A percentile compares a stretch with the other conserved stretches of the same genome.
Conservation (phyloP, 2,329 filamentous ascomycete species). For the Ophiostoma sp. region DNA sequence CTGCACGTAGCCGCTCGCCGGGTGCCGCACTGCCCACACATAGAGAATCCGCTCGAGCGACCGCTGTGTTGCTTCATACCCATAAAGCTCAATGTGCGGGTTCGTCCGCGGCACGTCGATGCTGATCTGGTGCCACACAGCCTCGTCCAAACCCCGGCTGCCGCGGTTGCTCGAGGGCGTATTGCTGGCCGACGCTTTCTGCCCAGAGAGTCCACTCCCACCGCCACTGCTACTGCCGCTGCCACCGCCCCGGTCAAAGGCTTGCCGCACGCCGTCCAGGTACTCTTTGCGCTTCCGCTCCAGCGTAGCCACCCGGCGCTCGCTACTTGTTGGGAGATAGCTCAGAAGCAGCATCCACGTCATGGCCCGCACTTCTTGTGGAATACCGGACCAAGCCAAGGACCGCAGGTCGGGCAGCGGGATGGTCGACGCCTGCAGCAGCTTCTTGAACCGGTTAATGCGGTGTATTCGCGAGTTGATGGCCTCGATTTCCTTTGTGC, state of each 20-base stretch:
- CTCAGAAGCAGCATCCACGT: conserved; percentile 97
- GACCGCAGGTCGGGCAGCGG: conserved; percentile 79
- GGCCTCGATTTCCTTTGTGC: conserved; percentile 79
- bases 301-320: conserved; percentile 82
- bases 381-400: conserved; percentile 90
- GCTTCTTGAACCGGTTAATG: conserved; percentile 98
- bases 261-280: conserved; percentile 80
- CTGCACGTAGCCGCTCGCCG: conserved; percentile 95
- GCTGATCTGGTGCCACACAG: conserved; percentile 99
- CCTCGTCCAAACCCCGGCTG: conserved; percentile 70
- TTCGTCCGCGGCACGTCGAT: conserved; percentile 97
- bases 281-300: conserved; percentile 97
- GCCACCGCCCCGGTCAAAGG: conserved; percentile 64
- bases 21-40: conserved; percentile 96
- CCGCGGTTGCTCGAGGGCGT: conserved; percentile 28
- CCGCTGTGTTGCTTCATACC: conserved; percentile 92
- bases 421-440: conserved; percentile 89
- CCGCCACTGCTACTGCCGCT: conserved; percentile 46
- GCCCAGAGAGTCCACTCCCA: background rate
- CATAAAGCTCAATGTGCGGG: conserved; percentile 90
- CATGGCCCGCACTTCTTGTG: conserved; percentile 94
- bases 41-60: conserved; percentile 94
- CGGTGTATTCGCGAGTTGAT: conserved; percentile 85
- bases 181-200: background rate
- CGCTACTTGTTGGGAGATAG: conserved; percentile 95